These are phyloP conservation scores for Paecilomyces sp. DNA, from an alignment of 2,329 filamentous ascomycete species.

Conservation along the genomic window DNA sequence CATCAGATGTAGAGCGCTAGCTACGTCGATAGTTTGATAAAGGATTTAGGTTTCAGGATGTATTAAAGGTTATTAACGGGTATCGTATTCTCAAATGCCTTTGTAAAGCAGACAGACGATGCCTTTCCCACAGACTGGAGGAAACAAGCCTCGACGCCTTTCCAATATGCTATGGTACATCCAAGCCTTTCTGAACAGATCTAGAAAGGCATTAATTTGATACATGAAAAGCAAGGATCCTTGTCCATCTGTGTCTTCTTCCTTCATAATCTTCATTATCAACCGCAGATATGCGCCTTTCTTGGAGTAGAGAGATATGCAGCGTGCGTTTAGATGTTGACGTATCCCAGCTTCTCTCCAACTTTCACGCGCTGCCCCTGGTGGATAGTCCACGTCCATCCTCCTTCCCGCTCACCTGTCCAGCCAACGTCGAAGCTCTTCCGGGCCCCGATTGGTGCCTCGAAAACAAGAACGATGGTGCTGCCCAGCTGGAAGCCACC, in stretches of 20 bases:
- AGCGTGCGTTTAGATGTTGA: conserved; percentile 36
- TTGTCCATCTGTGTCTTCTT: neutral
- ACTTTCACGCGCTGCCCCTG: conserved; percentile 85
- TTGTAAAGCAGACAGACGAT: neutral
- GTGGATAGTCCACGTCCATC: conserved; percentile 80
- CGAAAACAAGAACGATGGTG: conserved; percentile 92
- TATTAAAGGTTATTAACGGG: neutral
- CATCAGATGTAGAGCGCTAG: conserved; percentile 24
- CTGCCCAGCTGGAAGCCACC: conserved; percentile 94
- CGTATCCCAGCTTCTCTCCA: conserved; percentile 74
- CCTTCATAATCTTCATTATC: neutral
- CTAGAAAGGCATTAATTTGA: neutral
- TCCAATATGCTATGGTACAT: neutral
- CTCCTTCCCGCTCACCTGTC: conserved; percentile 52
- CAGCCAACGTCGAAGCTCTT: conserved; percentile 56
- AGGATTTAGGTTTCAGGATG: neutral
- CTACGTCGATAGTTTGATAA: no score
- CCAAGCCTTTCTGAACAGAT: neutral
- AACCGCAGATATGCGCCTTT: neutral
- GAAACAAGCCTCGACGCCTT: neutral
- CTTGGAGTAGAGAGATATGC: neutral
- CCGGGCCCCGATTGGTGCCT: conserved; percentile 65
- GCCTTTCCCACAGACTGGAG: conserved; percentile 18
- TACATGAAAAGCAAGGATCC: neutral
- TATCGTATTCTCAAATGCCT: neutral